Conservation (phyloP, 164 flowering plant species). For the Tinospora cordifolia region DNA sequence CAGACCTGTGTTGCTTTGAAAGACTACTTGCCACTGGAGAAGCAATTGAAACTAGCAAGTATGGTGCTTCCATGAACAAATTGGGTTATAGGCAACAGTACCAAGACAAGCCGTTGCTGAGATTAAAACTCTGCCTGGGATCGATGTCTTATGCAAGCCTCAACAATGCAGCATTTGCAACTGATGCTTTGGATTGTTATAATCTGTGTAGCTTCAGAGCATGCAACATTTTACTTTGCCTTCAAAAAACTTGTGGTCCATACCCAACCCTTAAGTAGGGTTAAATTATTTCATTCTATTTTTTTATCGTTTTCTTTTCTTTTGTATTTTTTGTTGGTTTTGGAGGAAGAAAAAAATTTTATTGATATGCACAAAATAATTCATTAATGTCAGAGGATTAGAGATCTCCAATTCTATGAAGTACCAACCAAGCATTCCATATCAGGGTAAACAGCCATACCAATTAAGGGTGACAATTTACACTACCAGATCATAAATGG, state of each 20-base stretch:
- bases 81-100: background rate
- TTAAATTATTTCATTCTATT: no score
- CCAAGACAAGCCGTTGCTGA: no score
- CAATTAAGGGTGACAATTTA: no score
- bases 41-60: slow-evolving; percentile 65
- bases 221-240: background rate
- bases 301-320: no score
- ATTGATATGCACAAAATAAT: no score
- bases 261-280: background rate
- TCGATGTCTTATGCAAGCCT: background rate
- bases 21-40: slow-evolving; percentile 56
- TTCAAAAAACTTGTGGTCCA: background rate
- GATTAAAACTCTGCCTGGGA: background rate
- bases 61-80: slow-evolving; percentile 28
- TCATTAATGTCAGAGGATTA: no score
- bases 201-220: background rate
- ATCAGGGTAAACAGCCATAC: no score
- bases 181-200: background rate
- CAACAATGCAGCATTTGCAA: background rate
- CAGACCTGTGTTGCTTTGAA: slow-evolving; percentile 44
- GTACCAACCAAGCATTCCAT: no score
- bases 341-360: no score
- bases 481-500: no score
- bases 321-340: no score
- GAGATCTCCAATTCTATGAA: no score